Conservation (phyloP, 331 rosid species). For the Malus hybrid region DNA sequence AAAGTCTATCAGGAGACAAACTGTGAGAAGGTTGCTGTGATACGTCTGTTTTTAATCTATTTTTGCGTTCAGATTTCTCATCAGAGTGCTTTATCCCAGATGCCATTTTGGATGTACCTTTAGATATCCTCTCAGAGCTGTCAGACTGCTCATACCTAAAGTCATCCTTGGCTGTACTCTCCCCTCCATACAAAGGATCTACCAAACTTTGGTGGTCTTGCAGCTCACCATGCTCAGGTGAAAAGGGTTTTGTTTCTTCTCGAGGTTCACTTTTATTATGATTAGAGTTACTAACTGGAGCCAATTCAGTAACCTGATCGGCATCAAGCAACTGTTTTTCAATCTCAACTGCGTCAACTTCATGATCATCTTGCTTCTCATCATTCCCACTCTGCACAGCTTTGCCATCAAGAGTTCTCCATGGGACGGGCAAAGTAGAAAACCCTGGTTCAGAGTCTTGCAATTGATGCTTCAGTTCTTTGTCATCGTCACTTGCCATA, state of each 20-base stretch:
- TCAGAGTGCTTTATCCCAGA: conserved; percentile 44
- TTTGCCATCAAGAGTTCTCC: conserved; percentile 48
- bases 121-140: conserved; percentile 54
- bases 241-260: conserved; percentile 37
- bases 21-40: conserved; percentile 27
- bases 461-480: conserved; percentile 52
- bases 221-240: conserved; percentile 47
- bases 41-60: conserved; percentile 51
- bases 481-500: conserved; percentile 94
- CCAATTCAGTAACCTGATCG: conserved; percentile 44
- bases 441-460: conserved; percentile 45
- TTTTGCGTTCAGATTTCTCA: conserved; percentile 44
- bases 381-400: conserved; percentile 38
- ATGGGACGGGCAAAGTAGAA: conserved; percentile 33
- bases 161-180: conserved; percentile 41
- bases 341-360: conserved; percentile 59
- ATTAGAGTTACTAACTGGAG: conserved; percentile 16
- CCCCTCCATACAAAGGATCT: conserved; percentile 65
- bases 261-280: conserved; percentile 30
- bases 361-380: conserved; percentile 66
- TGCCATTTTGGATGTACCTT: conserved; percentile 56
- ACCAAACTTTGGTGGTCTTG: conserved; percentile 51
- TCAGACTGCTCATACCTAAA: conserved; percentile 57
- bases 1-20: conserved; percentile 45
- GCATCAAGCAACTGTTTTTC: conserved; percentile 54